These are phyloP conservation scores for Gentiana straminea DNA, from an alignment of 257 asterid species.

Conservation along the genomic window DNA sequence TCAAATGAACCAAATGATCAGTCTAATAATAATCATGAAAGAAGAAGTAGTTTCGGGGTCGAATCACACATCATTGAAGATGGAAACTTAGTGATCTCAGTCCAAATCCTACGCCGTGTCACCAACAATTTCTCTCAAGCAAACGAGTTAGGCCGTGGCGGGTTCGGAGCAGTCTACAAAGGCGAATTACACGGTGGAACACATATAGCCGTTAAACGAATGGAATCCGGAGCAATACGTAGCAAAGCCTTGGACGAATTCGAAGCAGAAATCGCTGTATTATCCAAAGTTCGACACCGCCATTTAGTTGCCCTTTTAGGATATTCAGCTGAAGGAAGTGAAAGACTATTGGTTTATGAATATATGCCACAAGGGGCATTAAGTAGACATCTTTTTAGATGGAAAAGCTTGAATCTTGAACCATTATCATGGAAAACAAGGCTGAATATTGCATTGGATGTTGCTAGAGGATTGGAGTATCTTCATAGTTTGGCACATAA, in stretches of 20 bases:
- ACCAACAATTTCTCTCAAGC: conserved; percentile 45
- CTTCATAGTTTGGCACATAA: conserved; percentile 59
- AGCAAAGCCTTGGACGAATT: conserved; percentile 60
- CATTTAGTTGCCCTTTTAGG: conserved; percentile 69
- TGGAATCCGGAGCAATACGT: conserved; percentile 38
- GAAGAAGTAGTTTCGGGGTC: conserved; percentile 17
- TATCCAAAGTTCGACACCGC: conserved; percentile 70
- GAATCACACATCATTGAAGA: conserved; percentile 25
- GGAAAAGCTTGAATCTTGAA: conserved; percentile 41
- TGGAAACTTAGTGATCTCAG: conserved; percentile 34
- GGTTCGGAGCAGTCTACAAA: conserved; percentile 71
- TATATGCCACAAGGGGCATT: conserved; percentile 75
- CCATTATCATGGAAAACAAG: conserved; percentile 64
- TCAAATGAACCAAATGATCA: conserved; percentile 20
- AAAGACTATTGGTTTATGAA: conserved; percentile 70
- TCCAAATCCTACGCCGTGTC: conserved; percentile 37
- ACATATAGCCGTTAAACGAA: conserved; percentile 65
- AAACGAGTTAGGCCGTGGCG: conserved; percentile 78
- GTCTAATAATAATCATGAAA: conserved; percentile 12
- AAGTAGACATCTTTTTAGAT: conserved; percentile 58
- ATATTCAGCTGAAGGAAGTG: conserved; percentile 45
- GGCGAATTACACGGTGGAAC: conserved; percentile 50
- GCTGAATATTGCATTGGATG: conserved; percentile 65
- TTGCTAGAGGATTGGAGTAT: conserved; percentile 73
- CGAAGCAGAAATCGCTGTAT: conserved; percentile 64